These are phyloP conservation scores for Carex arenaria DNA, from an alignment of 202 grass and related monocot species.

Conservation along the genomic window DNA sequence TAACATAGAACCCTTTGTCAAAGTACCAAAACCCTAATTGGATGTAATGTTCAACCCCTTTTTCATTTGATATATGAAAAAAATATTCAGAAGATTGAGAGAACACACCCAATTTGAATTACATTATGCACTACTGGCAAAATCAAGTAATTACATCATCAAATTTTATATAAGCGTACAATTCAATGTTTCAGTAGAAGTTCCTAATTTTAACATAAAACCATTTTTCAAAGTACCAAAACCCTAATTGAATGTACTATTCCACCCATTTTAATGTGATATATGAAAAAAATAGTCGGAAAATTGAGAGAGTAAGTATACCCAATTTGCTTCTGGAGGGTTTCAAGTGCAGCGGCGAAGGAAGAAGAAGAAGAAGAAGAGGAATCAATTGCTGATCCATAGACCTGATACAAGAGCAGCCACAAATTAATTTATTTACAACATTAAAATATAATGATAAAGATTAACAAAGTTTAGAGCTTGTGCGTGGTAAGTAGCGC, in stretches of 20 bases:
- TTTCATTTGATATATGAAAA: neutral
- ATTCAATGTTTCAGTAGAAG: neutral
- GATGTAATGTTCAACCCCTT: neutral
- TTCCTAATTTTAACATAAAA: neutral
- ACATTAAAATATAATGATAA: neutral
- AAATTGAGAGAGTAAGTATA: slow-evolving; percentile 6
- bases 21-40: neutral
- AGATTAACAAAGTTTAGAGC: neutral
- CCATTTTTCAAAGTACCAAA: neutral
- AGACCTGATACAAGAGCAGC: neutral
- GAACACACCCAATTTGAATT: slow-evolving; percentile 27
- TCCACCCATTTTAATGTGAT: neutral
- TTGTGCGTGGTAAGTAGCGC: too few species aligned
- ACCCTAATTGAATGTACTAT: neutral
- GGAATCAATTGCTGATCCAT: neutral
- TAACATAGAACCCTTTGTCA: neutral
- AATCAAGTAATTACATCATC: neutral
- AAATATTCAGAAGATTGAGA: neutral
- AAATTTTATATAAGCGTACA: neutral
- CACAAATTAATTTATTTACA: neutral
- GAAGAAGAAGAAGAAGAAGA: slow-evolving; percentile 16
- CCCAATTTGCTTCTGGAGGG: slow-evolving; percentile 41
- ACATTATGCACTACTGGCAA: neutral
- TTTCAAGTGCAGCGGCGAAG: slow-evolving; percentile 38
- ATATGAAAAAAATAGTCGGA: neutral